These are phyloP conservation scores for Trichomonas vaginalis DNA, from an alignment of 208 protist genomes.

Conservation along the genomic window DNA sequence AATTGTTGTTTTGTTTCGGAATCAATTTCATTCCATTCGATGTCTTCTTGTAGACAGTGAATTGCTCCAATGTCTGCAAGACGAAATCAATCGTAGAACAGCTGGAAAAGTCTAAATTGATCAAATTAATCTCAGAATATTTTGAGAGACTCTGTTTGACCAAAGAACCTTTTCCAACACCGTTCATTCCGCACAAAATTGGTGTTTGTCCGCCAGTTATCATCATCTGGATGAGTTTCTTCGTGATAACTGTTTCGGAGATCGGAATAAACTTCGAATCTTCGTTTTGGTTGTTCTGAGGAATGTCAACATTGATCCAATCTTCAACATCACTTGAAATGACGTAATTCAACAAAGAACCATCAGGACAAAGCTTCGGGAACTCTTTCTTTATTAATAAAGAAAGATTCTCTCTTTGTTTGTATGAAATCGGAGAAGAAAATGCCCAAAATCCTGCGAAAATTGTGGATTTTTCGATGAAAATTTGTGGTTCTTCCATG, in stretches of 20 bases:
- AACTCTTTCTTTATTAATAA: not conserved
- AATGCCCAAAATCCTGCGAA: not conserved
- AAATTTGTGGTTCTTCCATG: not conserved
- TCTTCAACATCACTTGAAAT: not conserved
- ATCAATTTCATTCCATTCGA: slow-evolving; percentile 31
- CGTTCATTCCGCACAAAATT: slow-evolving; percentile 67
- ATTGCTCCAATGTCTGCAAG: slow-evolving; percentile 83
- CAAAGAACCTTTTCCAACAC: slow-evolving; percentile 93
- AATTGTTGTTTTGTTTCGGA: slow-evolving; percentile 47
- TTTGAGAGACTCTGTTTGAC: slow-evolving; percentile 66
- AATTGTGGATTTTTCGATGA: not conserved
- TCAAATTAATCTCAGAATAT: slow-evolving; percentile 69
- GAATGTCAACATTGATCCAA: not conserved
- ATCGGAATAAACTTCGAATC: not conserved
- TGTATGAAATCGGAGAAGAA: not conserved
- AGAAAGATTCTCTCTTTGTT: not conserved
- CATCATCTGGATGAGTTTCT: not conserved
- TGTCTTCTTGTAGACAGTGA: slow-evolving; percentile 74
- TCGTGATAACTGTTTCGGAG: not conserved
- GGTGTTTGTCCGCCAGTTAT: slow-evolving; percentile 46
- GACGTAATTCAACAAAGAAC: not conserved
- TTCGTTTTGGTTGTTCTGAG: not conserved
- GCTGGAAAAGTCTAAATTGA: slow-evolving; percentile 90
- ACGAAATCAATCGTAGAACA: slow-evolving; percentile 76
- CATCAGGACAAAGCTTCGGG: not conserved